Base-by-base conservation (phyloP, 2,329 filamentous ascomycete genomes). In the Aspergillus vadensis region DNA sequence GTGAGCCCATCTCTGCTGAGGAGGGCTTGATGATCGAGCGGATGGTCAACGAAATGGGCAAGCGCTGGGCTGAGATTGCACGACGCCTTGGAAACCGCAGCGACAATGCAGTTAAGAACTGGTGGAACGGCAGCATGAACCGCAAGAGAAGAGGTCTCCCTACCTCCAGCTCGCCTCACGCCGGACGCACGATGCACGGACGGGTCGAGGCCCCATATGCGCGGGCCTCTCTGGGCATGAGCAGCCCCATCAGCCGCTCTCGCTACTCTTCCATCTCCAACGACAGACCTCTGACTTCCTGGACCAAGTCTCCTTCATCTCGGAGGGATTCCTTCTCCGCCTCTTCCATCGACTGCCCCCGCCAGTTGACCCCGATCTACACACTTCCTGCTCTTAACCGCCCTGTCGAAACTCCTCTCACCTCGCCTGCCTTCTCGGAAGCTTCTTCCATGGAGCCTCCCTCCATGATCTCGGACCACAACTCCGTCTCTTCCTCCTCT, bases 31-130 rank as follows among this genome's bases (percentile, higher is more conserved):
- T 87, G 69, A 97, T 98, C 70, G 88, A 94, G 78, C 82, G 84
- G 60, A 84, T 95, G 74, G 93, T 97, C 15, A 76, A 79, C 10
- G 85, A 90, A 69, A 87, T 91, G 80, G 92, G 92, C 63, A 94
- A 92, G 80, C 87, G 90, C 59, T 97, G 93, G 93, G 93, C 93
- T 2, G 92, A 97, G 73, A 97, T 97, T 72, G 91, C 93, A 48
- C 85, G 93, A 66, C 83, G 87, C 49, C 83, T 97, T 19, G 85
- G 89, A 57, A 92, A 92, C 65, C 89, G 93, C 71, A 96, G 92
- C 76, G 93, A 97, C 80, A 97, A 97, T 72, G 90, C 91, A 27
- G 91, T 97, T 65, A 97, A 97, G 85, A 97, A 97, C 77, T 97
- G 92, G 92, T 97, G 91, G 91, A 97, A 97, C 74, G 92, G 93